phyloP scores from a whole-genome alignment of 768 basidiomycete species.

The Collybia sordida region DNA sequence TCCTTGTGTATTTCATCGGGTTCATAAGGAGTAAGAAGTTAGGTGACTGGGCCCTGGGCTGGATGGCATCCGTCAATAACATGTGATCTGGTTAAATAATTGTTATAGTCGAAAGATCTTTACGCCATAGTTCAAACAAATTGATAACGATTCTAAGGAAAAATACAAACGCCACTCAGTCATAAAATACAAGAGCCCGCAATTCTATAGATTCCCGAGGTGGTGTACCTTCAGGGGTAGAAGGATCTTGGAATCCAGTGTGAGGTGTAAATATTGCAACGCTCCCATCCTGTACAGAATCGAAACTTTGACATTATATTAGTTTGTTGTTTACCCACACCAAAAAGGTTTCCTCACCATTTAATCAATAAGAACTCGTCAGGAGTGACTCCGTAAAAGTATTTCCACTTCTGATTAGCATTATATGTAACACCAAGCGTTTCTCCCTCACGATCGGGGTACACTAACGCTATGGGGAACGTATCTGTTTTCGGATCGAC shows the following conservation, averaged over 20 bases:
- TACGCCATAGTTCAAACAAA: too few species aligned
- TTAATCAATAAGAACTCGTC: constrained; percentile 56
- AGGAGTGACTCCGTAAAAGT: constrained; percentile 42
- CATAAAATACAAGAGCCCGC: constrained; percentile 53
- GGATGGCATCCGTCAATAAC: too few species aligned
- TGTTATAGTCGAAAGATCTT: too few species aligned
- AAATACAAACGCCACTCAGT: constrained; percentile 16
- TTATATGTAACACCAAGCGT: constrained; percentile 46
- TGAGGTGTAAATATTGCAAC: constrained; percentile 52
- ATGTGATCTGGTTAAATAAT: too few species aligned
- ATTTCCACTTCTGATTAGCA: constrained; percentile 52
- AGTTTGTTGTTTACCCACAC: neutral
- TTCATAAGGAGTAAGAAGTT: too few species aligned
- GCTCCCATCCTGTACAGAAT: constrained; percentile 37
- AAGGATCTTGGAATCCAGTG: constrained; percentile 48
- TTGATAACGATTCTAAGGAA: too few species aligned
- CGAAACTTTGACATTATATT: constrained; percentile 29
- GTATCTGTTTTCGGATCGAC: constrained; percentile 42
- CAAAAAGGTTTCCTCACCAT: constrained; percentile 36
- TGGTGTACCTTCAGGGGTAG: constrained; percentile 41
- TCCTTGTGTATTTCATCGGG: too few species aligned
- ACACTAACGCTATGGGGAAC: constrained; percentile 43
- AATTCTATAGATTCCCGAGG: constrained; percentile 52
- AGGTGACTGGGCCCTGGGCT: too few species aligned
- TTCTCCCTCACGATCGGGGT: constrained; percentile 52